Evolutionary conservation across 495 filamentous ascomycete species (phyloP).

Genomic region (Podospora fimiseda): DNA sequence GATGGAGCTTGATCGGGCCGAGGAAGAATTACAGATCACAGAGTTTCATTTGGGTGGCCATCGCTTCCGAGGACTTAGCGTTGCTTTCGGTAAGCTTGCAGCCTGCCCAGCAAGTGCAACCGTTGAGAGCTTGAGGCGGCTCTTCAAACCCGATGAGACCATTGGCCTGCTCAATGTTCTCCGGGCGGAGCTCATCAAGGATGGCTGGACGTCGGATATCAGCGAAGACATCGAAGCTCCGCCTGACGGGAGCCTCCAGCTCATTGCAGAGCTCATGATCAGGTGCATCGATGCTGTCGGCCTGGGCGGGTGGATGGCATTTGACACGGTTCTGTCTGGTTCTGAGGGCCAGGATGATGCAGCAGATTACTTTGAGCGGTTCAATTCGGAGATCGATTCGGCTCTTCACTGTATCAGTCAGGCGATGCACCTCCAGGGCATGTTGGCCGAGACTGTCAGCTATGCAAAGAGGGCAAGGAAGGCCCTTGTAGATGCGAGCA

Average conservation of each 20-base stretch:
- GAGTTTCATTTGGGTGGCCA: constrained; percentile 42
- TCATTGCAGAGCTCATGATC: constrained; percentile 62
- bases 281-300: constrained; percentile 81
- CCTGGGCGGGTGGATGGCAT: constrained; percentile 70
- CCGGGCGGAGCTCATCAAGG: constrained; percentile 54
- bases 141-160: constrained; percentile 60
- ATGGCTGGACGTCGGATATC: constrained; percentile 66
- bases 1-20: constrained; percentile 43
- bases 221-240: constrained; percentile 50
- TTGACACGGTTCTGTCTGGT: constrained; percentile 44
- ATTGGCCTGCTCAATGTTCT: constrained; percentile 69
- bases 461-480: constrained; percentile 49
- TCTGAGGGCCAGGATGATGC: constrained; percentile 36
- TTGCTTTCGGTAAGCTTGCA: constrained; percentile 59
- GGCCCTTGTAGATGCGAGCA: constrained; percentile 7
- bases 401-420: constrained; percentile 73
- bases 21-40: constrained; percentile 44
- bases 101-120: constrained; percentile 51
- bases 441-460: constrained; percentile 63
- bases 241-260: constrained; percentile 48
- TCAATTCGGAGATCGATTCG: constrained; percentile 67
- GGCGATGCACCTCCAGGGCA: constrained; percentile 58
- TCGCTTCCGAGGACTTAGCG: constrained; percentile 40
- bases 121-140: constrained; percentile 56
- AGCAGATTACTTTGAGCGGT: constrained; percentile 58